Conservation (phyloP, 306 rosid species). For the Calophaca sinica region DNA sequence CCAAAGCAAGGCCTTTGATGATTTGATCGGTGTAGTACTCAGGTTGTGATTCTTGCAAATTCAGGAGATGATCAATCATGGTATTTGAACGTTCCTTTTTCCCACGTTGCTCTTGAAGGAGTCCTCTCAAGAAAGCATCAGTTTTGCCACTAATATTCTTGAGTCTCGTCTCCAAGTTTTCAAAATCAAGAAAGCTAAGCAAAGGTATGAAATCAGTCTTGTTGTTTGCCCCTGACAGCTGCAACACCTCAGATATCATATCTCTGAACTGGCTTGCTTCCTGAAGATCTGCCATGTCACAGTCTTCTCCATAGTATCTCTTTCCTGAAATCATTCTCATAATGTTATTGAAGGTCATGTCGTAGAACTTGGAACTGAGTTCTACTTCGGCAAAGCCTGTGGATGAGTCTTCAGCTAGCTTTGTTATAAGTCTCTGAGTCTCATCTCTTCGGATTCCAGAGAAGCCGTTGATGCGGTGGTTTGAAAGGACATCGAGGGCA, state of each 20-base stretch:
- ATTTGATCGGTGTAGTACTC: conserved; percentile 52
- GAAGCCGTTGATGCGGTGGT: conserved; percentile 50
- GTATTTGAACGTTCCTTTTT: conserved; percentile 40
- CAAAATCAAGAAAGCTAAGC: conserved; percentile 44
- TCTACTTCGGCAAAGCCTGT: conserved; percentile 40
- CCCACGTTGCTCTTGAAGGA: conserved; percentile 49
- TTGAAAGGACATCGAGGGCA: conserved; percentile 59
- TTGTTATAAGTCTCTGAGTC: conserved; percentile 32
- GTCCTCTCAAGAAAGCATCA: conserved; percentile 49
- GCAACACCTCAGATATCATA: conserved; percentile 29
- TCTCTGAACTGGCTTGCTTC: conserved; percentile 55
- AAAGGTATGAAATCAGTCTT: conserved; percentile 53
- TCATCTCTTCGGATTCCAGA: conserved; percentile 50
- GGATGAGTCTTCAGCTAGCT: conserved; percentile 31
- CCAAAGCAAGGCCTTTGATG: conserved; percentile 62
- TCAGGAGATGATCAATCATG: conserved; percentile 59
- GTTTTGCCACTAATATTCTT: conserved; percentile 16
- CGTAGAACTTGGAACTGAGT: conserved; percentile 37
- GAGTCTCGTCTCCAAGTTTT: conserved; percentile 37
- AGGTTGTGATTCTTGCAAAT: conserved; percentile 48
- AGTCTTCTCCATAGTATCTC: conserved; percentile 52
- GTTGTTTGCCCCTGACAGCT: conserved; percentile 40
- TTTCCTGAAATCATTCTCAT: conserved; percentile 51
- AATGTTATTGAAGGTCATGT: conserved; percentile 57
- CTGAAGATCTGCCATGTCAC: conserved; percentile 44